Conservation (phyloP, 2,329 filamentous ascomycete genomes). For the Hymenoscyphus infarciens region DNA sequence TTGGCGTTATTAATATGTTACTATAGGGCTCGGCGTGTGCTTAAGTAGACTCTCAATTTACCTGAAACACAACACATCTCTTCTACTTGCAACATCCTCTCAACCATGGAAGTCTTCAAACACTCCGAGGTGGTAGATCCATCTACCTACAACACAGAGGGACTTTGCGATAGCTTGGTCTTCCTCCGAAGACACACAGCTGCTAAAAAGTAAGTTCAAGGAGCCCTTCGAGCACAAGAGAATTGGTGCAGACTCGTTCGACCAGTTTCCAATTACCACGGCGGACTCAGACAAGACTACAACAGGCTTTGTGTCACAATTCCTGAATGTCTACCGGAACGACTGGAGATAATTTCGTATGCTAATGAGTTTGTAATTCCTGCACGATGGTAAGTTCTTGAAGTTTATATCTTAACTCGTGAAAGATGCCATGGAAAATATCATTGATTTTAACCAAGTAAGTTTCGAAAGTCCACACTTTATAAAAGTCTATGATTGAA, state of each 20-base stretch:
- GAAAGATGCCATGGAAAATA: no score
- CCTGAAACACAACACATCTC: no score
- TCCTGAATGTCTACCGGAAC: constrained; percentile 10
- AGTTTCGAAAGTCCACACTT: no score
- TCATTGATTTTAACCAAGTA: no score
- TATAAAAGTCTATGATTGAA: no score
- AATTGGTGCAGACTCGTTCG: constrained; percentile 7
- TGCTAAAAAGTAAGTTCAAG: neutral
- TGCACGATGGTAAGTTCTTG: constrained; percentile 11
- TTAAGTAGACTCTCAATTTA: no score
- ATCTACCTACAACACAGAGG: constrained; percentile 9
- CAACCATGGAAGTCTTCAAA: constrained; percentile 10
- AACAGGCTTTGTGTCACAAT: constrained; percentile 4
- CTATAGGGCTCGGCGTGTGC: no score
- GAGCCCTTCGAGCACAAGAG: constrained; percentile 5
- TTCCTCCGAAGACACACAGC: constrained; percentile 9
- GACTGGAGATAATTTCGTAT: constrained; percentile 12
- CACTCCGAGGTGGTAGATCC: constrained; percentile 9
- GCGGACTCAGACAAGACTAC: constrained; percentile 27
- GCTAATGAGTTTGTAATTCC: constrained; percentile 12
- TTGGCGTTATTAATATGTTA: no score
- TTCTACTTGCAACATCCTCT: no score
- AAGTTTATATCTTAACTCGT: no score
- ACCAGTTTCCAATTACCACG: constrained; percentile 27
- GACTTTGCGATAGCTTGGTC: constrained; percentile 8